A percentile compares a stretch with the other conserved stretches of the same genome.
phyloP scores from a whole-genome alignment of 768 basidiomycete species.

The Tricholoma sp. region DNA sequence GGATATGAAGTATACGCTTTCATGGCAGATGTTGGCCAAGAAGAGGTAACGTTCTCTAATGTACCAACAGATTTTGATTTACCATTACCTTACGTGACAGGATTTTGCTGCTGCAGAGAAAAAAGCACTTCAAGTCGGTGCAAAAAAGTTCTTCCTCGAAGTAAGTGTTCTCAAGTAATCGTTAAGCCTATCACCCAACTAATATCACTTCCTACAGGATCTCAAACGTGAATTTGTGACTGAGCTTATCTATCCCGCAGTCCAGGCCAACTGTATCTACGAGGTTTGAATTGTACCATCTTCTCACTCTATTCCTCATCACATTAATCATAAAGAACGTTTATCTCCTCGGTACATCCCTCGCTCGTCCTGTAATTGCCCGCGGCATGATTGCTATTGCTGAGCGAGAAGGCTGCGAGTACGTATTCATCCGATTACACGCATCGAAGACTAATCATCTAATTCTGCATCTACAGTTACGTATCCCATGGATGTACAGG shows the following conservation, averaged over 20 bases:
- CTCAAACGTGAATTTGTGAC: slow-evolving; percentile 92
- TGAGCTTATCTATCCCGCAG: slow-evolving; percentile 95
- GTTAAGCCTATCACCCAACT: neutral
- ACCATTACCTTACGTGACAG: slow-evolving; percentile 32
- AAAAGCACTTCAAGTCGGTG: slow-evolving; percentile 88
- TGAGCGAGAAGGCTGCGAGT: slow-evolving; percentile 93
- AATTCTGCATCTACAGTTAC: slow-evolving; percentile 45
- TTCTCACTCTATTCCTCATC: slow-evolving; percentile 1
- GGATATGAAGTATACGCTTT: slow-evolving; percentile 97
- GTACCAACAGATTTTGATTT: slow-evolving; percentile 6
- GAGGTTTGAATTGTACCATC: slow-evolving; percentile 48
- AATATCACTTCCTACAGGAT: slow-evolving; percentile 48
- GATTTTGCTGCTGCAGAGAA: slow-evolving; percentile 89
- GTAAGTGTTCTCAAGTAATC: slow-evolving; percentile 29
- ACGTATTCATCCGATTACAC: slow-evolving; percentile 27
- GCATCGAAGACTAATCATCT: neutral
- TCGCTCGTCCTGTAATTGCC: slow-evolving; percentile 97
- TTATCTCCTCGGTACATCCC: slow-evolving; percentile 95
- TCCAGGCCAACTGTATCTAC: slow-evolving; percentile 98
- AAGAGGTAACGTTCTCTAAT: slow-evolving; percentile 50
- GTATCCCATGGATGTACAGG: slow-evolving; percentile 99
- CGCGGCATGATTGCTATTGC: slow-evolving; percentile 97
- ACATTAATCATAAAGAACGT: slow-evolving; percentile 55
- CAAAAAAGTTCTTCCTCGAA: slow-evolving; percentile 93
- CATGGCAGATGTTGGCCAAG: slow-evolving; percentile 94